These are phyloP conservation scores for Phytophthora parvispora DNA, from an alignment of 352 stramenopile genomes.

Conservation along the genomic window DNA sequence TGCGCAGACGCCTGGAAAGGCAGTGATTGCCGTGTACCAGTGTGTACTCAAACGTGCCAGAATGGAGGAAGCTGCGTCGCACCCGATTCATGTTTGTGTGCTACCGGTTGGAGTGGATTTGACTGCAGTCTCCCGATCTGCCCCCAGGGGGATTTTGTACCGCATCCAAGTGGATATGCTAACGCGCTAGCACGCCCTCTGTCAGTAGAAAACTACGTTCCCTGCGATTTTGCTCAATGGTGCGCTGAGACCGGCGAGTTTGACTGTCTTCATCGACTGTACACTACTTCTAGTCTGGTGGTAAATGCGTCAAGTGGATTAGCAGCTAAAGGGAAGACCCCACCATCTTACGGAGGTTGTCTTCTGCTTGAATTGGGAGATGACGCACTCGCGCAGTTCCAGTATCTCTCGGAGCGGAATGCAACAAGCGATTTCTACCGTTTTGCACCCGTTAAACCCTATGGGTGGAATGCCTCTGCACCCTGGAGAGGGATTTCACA, in stretches of 20 bases:
- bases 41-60: constrained; percentile 90
- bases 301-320: constrained; percentile 48
- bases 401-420: constrained; percentile 90
- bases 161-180: constrained; percentile 74
- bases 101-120: constrained; percentile 92
- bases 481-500: constrained; percentile 77
- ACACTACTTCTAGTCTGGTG: constrained; percentile 44
- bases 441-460: constrained; percentile 84
- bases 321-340: constrained; percentile 20
- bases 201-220: constrained; percentile 82
- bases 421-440: constrained; percentile 80
- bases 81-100: constrained; percentile 96
- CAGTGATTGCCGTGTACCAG: constrained; percentile 92
- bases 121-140: constrained; percentile 95
- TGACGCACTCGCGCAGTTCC: constrained; percentile 85
- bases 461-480: constrained; percentile 84
- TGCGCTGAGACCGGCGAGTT: constrained; percentile 95
- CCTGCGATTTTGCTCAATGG: constrained; percentile 92
- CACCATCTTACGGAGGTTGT: constrained; percentile 23
- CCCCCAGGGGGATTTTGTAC: constrained; percentile 94
- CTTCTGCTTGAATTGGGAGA: constrained; percentile 90
- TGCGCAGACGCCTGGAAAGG: constrained; percentile 93
- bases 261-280: constrained; percentile 86
- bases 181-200: constrained; percentile 76
- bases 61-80: constrained; percentile 95